Evolutionary conservation across 352 stramenopile species (phyloP).

Genomic region (Globisporangium carolinianum): DNA sequence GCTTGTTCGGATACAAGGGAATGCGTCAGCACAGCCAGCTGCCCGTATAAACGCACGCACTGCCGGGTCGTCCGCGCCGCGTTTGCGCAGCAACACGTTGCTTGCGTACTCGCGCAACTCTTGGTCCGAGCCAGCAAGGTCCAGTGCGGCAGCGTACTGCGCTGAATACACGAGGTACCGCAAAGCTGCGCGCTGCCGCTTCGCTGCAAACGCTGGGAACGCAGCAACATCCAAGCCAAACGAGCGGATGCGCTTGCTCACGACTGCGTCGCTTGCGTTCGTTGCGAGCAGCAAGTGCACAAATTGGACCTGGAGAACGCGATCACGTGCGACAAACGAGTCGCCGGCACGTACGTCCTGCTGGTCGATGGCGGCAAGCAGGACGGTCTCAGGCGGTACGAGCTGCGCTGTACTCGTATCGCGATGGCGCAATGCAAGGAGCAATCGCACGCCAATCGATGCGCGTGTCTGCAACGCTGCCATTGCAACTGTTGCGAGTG

Average conservation of each 20-base stretch:
- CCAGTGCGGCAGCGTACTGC: slow-evolving; percentile 28
- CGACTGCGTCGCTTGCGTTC: slow-evolving; percentile 49
- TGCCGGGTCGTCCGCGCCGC: slow-evolving; percentile 25
- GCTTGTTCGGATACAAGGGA: slow-evolving; percentile 11
- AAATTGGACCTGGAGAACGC: slow-evolving; percentile 31
- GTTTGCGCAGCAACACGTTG: slow-evolving; percentile 41
- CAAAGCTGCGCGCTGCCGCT: slow-evolving; percentile 36
- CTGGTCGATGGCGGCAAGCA: slow-evolving; percentile 34
- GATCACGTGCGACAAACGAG: slow-evolving; percentile 34
- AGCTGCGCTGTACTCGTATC: slow-evolving; percentile 21
- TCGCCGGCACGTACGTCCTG: slow-evolving; percentile 56
- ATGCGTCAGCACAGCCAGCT: slow-evolving; percentile 26
- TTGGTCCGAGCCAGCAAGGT: too few species aligned
- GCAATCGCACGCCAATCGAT: slow-evolving; percentile 34
- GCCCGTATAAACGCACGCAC: slow-evolving; percentile 54
- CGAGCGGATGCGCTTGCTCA: slow-evolving; percentile 58
- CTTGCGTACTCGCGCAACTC: slow-evolving; percentile 44
- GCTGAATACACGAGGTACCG: slow-evolving; percentile 58
- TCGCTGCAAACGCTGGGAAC: slow-evolving; percentile 56
- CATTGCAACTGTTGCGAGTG: slow-evolving; percentile 25
- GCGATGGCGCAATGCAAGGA: slow-evolving; percentile 23
- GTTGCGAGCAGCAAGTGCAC: slow-evolving; percentile 44
- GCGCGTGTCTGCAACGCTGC: slow-evolving; percentile 20
- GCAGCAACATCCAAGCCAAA: slow-evolving; percentile 46
- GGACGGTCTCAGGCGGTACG: slow-evolving; percentile 28